Conservation (phyloP, 768 basidiomycete genomes). For the Termitomyces sp. region DNA sequence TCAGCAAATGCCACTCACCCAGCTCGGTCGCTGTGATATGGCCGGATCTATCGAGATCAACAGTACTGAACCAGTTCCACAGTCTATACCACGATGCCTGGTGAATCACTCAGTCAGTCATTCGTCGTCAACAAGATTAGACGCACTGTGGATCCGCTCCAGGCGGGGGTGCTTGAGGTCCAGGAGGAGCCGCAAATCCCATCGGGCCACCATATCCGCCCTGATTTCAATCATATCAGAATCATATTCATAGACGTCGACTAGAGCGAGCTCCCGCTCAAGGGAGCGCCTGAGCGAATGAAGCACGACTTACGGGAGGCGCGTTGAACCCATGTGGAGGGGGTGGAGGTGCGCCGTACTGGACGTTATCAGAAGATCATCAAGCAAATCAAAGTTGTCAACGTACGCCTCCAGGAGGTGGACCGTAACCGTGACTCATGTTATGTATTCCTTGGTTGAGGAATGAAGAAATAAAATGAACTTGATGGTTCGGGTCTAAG, state of each 20-base stretch:
- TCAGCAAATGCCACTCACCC: conserved; percentile 36
- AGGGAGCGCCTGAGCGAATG: neutral
- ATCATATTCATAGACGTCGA: neutral
- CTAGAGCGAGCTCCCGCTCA: too few species aligned
- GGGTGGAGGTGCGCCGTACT: conserved; percentile 18
- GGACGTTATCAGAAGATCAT: neutral
- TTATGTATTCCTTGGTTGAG: neutral
- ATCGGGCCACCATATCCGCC: conserved; percentile 25
- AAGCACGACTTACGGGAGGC: conserved; percentile 1
- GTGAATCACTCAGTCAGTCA: neutral
- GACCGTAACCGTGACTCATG: conserved; percentile 1
- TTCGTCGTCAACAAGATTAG: neutral
- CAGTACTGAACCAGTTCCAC: conserved; percentile 67
- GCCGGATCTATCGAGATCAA: conserved; percentile 67
- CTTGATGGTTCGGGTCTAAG: neutral
- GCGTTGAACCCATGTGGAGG: conserved; percentile 18
- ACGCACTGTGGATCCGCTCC: conserved; percentile 76
- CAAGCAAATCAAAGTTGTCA: neutral
- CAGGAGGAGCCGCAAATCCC: conserved; percentile 30
- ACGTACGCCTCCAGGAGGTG: conserved; percentile 1
- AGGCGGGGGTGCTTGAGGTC: conserved; percentile 42
- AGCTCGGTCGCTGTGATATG: conserved; percentile 61
- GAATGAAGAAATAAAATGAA: neutral
- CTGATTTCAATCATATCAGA: conserved; percentile 13
- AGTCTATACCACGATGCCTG: conserved; percentile 35